phyloP scores from a whole-genome alignment of 1,284 basidiomycete genomes.

The Puccinia hordei region DNA sequence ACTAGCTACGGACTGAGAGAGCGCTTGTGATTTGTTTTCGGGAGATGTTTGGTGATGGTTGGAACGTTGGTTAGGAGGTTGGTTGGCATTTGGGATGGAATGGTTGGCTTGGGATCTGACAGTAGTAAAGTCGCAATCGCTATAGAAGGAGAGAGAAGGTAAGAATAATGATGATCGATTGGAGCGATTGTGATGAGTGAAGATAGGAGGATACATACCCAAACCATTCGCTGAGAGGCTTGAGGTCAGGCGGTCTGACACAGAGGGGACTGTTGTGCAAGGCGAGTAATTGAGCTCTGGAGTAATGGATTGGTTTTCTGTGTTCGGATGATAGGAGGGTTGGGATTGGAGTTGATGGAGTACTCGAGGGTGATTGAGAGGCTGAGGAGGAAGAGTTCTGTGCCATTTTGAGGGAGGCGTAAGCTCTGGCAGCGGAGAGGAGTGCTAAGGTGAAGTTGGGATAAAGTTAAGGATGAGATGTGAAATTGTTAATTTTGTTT shows the following conservation, averaged over 20 bases:
- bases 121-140: constrained; percentile 35
- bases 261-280: constrained; percentile 49
- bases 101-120: constrained; percentile 29
- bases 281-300: constrained; percentile 30
- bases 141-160: constrained; percentile 1
- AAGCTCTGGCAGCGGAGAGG: constrained; percentile 48
- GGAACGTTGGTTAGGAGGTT: constrained; percentile 18
- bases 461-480: too few species aligned
- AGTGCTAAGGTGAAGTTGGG: too few species aligned
- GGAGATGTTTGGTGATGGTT: constrained; percentile 6
- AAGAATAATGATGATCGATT: constrained; percentile 14
- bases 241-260: constrained; percentile 38
- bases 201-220: constrained; percentile 8
- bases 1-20: constrained; percentile 26
- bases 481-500: too few species aligned
- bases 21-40: constrained; percentile 15
- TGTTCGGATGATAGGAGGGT: too few species aligned
- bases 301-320: constrained; percentile 27
- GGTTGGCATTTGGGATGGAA: not conserved
- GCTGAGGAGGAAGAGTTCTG: constrained; percentile 3
- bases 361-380: not conserved
- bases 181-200: too few species aligned
- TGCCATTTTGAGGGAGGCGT: constrained; percentile 49
- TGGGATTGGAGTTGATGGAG: constrained; percentile 19
- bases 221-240: constrained; percentile 50